A percentile compares a stretch with the other conserved stretches of the same genome.
These are phyloP conservation scores for Hibiscus syriacus DNA, from an alignment of 345 rosid species.

Conservation along the genomic window DNA sequence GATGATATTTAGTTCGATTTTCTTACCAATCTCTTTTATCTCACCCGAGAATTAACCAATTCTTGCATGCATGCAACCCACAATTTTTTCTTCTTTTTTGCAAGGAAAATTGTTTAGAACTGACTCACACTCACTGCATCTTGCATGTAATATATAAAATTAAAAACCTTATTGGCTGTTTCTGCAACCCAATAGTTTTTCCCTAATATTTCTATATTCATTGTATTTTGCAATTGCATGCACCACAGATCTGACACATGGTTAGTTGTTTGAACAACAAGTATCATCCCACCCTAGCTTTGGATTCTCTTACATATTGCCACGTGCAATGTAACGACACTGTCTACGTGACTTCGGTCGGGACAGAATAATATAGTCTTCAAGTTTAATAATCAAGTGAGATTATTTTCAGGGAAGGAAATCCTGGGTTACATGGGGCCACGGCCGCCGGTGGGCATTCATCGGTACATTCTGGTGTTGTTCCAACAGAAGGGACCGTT, in stretches of 20 bases:
- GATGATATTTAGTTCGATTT: neutral
- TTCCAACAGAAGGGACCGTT: constrained; percentile 55
- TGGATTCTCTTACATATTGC: neutral
- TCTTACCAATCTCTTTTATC: neutral
- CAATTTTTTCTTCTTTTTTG: too few species aligned
- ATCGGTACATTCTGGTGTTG: constrained; percentile 61
- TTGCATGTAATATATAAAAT: neutral
- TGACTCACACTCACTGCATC: neutral
- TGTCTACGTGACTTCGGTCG: neutral
- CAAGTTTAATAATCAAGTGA: neutral
- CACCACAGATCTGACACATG: neutral
- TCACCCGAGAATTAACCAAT: neutral
- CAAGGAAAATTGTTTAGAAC: too few species aligned
- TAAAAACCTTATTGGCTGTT: neutral
- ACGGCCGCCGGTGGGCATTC: constrained; percentile 26
- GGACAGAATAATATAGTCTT: too few species aligned
- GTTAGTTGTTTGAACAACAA: neutral
- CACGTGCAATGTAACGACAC: neutral
- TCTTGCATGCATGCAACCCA: neutral
- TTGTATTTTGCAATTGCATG: neutral
- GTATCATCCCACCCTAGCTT: constrained; percentile 1
- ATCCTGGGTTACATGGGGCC: constrained; percentile 58
- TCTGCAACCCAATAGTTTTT: neutral
- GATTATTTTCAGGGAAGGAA: constrained; percentile 51
- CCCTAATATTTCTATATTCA: neutral